These are phyloP conservation scores for Kazachstania africana DNA, from an alignment of 805 yeast genomes.

Conservation along the genomic window DNA sequence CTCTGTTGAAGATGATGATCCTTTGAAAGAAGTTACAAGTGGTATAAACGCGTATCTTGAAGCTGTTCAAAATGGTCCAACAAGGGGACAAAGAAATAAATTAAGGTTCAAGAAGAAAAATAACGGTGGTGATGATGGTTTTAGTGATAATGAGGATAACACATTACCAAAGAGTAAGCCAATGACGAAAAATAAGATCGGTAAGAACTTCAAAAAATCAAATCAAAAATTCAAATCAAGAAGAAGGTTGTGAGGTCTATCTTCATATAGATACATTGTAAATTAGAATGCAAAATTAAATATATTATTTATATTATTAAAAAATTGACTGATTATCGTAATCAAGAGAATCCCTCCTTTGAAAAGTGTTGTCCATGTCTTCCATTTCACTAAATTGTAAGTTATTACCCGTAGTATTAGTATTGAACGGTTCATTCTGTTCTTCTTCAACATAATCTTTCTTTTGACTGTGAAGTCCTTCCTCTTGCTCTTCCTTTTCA, in stretches of 20 bases:
- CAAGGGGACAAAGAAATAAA: conserved; percentile 85
- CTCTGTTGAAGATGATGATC: conserved; percentile 28
- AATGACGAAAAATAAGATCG: conserved; percentile 15
- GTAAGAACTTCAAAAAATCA: conserved; percentile 13
- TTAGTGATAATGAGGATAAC: conserved; percentile 38
- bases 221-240: conserved; percentile 23
- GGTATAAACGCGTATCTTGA: conserved; percentile 90
- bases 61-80: conserved; percentile 87
- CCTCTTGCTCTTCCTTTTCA: conserved; percentile 2
- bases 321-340: conserved; percentile 5
- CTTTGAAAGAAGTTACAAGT: conserved; percentile 32
- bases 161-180: conserved; percentile 19
- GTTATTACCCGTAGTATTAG: conserved; percentile 6
- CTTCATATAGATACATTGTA: no score
- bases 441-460: conserved; percentile 3
- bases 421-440: no score
- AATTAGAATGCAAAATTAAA: no score
- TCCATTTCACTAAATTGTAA: conserved; percentile 20
- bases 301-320: not conserved
- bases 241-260: conserved; percentile 17
- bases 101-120: conserved; percentile 71
- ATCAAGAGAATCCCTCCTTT: conserved; percentile 24
- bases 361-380: conserved; percentile 25
- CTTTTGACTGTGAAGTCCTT: no score
- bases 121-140: conserved; percentile 40